Conservation (phyloP, 2,329 filamentous ascomycete genomes). For the Immersiporthe knoxdaviesiana region DNA sequence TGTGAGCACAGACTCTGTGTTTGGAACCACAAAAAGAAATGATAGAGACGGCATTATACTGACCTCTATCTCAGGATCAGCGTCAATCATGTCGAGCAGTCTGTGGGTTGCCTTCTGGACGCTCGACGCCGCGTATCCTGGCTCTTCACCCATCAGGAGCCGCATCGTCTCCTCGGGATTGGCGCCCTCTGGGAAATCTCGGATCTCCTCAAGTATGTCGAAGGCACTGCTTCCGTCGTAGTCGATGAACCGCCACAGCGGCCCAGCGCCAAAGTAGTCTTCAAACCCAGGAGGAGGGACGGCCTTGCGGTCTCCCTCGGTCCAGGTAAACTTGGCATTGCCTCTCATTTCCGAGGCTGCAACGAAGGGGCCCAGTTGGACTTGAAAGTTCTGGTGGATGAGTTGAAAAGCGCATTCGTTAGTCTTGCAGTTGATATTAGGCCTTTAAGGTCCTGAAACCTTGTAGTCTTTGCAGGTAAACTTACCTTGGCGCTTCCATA, state of each 20-base stretch:
- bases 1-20: too few relatives aligned
- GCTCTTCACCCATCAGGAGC: conserved; percentile 47
- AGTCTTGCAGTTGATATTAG: background rate
- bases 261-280: conserved; percentile 31
- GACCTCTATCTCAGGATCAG: conserved; percentile 23
- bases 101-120: conserved; percentile 40
- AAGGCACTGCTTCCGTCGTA: conserved; percentile 27
- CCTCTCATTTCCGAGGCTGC: conserved; percentile 18
- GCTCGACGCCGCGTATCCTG: conserved; percentile 42
- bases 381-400: conserved; percentile 29
- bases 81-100: conserved; percentile 32
- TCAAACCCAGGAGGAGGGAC: conserved; percentile 30
- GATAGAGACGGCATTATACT: too few relatives aligned
- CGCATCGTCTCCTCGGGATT: conserved; percentile 60
- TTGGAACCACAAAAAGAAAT: too few relatives aligned
- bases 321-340: conserved; percentile 26
- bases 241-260: conserved; percentile 31
- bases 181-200: conserved; percentile 50
- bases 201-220: conserved; percentile 54
- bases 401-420: background rate
- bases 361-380: conserved; percentile 27
- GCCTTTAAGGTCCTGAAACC: too few relatives aligned
- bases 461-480: too few relatives aligned
- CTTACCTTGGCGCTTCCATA: conserved; percentile 60
- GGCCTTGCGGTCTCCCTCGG: conserved; percentile 21